phyloP scores from a whole-genome alignment of 257 asterid species.

The Plectranthus barbatus region DNA sequence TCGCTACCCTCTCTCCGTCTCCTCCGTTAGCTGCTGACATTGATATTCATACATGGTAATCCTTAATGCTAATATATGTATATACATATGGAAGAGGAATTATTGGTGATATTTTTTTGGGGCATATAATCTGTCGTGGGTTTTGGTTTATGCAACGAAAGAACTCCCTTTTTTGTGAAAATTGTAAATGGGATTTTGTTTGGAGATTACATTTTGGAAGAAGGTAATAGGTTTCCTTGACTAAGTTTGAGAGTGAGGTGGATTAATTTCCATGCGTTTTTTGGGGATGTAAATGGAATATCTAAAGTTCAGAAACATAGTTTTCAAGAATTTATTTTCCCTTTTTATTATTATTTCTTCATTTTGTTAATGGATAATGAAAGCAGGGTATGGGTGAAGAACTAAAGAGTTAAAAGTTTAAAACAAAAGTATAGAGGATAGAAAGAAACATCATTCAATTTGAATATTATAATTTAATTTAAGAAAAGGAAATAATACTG shows the following conservation, averaged over 20 bases:
- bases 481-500: no score
- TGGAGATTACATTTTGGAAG: no score
- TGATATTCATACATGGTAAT: background rate
- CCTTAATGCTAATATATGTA: background rate
- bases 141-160: background rate
- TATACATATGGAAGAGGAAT: background rate
- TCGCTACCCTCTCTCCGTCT: conserved; percentile 54
- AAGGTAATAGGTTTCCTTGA: background rate
- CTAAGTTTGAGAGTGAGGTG: background rate
- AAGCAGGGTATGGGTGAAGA: no score
- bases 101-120: no score
- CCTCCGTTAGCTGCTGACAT: conserved; percentile 54
- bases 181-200: conserved; percentile 22
- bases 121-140: no score
- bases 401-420: no score
- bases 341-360: background rate
- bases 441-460: no score
- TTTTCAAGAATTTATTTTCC: background rate
- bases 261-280: background rate
- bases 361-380: no score
- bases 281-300: conserved; percentile 5
- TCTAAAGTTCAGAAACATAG: conserved; percentile 1
- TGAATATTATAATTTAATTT: no score
- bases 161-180: background rate
- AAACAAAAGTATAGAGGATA: no score